These are phyloP conservation scores for Hypoxylon perforatum DNA, from an alignment of 495 filamentous ascomycete genomes.

Conservation along the genomic window DNA sequence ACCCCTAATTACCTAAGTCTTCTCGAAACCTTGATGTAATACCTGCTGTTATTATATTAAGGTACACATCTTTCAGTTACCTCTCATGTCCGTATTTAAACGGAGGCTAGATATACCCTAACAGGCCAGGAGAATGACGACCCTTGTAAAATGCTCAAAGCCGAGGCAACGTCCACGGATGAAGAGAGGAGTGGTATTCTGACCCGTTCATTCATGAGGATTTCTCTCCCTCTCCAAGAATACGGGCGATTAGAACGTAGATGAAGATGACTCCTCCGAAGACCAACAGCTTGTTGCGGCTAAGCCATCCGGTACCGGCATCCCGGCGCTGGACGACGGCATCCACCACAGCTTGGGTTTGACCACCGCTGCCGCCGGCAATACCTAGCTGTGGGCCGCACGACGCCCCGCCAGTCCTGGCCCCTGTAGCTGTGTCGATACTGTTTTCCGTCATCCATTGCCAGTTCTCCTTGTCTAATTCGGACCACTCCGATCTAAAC, in stretches of 20 bases:
- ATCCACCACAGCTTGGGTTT: constrained; percentile 83
- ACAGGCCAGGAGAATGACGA: not conserved
- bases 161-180: not conserved
- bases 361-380: constrained; percentile 73
- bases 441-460: constrained; percentile 87
- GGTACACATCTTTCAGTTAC: constrained; percentile 9
- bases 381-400: constrained; percentile 75
- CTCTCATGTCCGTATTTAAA: not conserved
- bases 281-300: constrained; percentile 79
- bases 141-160: not conserved
- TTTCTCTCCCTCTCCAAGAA: constrained; percentile 64
- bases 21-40: not conserved
- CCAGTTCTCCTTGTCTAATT: constrained; percentile 91
- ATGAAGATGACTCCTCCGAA: constrained; percentile 73
- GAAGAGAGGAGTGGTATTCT: not conserved
- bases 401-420: constrained; percentile 60
- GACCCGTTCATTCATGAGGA: constrained; percentile 5
- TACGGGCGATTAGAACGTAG: constrained; percentile 81
- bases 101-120: not conserved
- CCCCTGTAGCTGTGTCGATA: constrained; percentile 82
- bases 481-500: constrained; percentile 89
- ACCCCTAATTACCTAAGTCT: not conserved
- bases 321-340: constrained; percentile 77
- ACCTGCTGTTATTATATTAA: constrained; percentile 7
- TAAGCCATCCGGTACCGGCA: constrained; percentile 83